A percentile compares a stretch with the other conserved stretches of the same genome.
Evolutionary conservation across 805 yeast species (phyloP).

Genomic region (Candida ascalaphidarum): DNA sequence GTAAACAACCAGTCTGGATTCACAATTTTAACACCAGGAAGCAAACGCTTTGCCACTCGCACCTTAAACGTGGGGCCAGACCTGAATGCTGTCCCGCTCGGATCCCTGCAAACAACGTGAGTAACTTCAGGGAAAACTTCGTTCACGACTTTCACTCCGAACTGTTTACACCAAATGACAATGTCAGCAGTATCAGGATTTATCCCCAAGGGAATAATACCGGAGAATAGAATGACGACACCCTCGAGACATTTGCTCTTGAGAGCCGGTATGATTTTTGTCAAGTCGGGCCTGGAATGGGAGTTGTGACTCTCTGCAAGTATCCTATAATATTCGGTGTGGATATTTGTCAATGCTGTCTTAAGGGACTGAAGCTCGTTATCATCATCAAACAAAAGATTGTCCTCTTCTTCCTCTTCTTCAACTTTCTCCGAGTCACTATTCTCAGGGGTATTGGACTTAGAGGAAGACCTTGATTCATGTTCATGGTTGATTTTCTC

Average conservation of each 20-base stretch:
- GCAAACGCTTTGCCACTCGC: constrained; percentile 59
- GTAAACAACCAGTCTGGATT: constrained; percentile 90
- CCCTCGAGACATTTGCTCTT: constrained; percentile 62
- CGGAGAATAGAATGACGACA: constrained; percentile 70
- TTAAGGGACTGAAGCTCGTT: constrained; percentile 61
- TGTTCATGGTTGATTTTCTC: constrained; percentile 38
- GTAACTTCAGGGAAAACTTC: constrained; percentile 68
- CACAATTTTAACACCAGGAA: constrained; percentile 64
- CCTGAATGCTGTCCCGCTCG: constrained; percentile 31
- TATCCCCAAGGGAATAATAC: constrained; percentile 81
- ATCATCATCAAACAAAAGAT: constrained; percentile 71
- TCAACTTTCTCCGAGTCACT: constrained; percentile 15
- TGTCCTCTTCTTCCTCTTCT: constrained; percentile 31
- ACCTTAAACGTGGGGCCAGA: constrained; percentile 66
- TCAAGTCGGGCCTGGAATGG: constrained; percentile 47
- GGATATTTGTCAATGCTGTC: constrained; percentile 55
- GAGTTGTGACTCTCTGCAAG: constrained; percentile 6
- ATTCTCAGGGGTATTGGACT: constrained; percentile 6
- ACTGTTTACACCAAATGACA: constrained; percentile 84
- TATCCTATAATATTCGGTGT: constrained; percentile 52
- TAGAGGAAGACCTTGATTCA: constrained; percentile 8
- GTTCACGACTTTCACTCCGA: constrained; percentile 78
- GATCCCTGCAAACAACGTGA: constrained; percentile 76
- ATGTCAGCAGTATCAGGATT: constrained; percentile 71
- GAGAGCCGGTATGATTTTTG: constrained; percentile 65